Evolutionary conservation across 257 asterid species (phyloP).

Genomic region (Hygrophila difformis): DNA sequence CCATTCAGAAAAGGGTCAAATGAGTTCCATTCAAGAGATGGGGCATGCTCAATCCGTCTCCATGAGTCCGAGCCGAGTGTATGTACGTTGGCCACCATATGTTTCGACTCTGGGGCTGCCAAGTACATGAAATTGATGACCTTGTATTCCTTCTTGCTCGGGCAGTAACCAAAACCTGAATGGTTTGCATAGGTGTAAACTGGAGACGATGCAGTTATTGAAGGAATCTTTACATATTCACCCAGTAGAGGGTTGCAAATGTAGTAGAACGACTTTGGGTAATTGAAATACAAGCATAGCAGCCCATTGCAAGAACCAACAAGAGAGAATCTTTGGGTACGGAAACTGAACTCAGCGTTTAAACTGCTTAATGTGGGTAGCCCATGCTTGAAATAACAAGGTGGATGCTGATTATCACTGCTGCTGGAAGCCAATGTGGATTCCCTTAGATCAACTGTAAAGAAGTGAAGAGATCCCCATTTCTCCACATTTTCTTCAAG

Average conservation of each 20-base stretch:
- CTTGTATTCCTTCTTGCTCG: slow-evolving; percentile 37
- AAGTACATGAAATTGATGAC: slow-evolving; percentile 30
- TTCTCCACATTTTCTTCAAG: slow-evolving; percentile 15
- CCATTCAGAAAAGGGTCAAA: slow-evolving; percentile 41
- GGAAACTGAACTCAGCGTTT: slow-evolving; percentile 26
- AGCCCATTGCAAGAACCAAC: slow-evolving; percentile 51
- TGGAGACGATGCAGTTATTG: slow-evolving; percentile 8
- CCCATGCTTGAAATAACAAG: slow-evolving; percentile 4
- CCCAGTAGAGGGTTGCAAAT: slow-evolving; percentile 42
- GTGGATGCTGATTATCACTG: slow-evolving; percentile 20
- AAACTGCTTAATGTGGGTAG: slow-evolving; percentile 8
- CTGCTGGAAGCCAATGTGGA: slow-evolving; percentile 22
- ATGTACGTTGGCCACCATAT: slow-evolving; percentile 26
- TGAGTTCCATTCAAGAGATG: slow-evolving; percentile 25
- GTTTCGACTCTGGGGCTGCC: slow-evolving; percentile 4
- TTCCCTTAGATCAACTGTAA: slow-evolving; percentile 28
- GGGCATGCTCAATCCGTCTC: slow-evolving; percentile 29
- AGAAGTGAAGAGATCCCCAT: slow-evolving; percentile 24
- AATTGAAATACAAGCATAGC: slow-evolving; percentile 28
- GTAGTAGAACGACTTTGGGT: slow-evolving; percentile 22
- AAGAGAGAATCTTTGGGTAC: slow-evolving; percentile 15
- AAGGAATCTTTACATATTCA: slow-evolving; percentile 25
- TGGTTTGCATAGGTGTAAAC: slow-evolving; percentile 17
- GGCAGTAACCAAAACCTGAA: slow-evolving; percentile 38
- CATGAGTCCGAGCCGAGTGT: slow-evolving; percentile 43